phyloP scores from a whole-genome alignment of 1,139 yeast species.

The Taphrina flavorubra region DNA sequence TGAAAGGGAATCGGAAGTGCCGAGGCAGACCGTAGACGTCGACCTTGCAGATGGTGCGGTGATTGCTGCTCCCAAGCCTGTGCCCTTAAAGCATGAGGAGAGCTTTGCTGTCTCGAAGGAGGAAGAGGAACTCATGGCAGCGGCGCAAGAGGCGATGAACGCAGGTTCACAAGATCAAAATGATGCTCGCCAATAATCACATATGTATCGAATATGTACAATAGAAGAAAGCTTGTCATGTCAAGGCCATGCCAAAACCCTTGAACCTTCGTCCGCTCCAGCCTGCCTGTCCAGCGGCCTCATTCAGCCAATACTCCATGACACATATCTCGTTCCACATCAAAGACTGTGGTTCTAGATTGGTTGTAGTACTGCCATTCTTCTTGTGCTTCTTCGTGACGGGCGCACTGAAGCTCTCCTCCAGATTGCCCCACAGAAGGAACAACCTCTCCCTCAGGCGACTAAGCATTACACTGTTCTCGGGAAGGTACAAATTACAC shows the following conservation, averaged over 20 bases:
- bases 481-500: conserved; percentile 30
- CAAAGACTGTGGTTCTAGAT: conserved; percentile 7
- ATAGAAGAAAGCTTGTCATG: conserved; percentile 1
- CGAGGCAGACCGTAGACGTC: background rate
- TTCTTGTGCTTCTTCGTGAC: conserved; percentile 15
- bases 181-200: background rate
- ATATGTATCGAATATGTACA: conserved; percentile 7
- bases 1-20: background rate
- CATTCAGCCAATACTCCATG: conserved; percentile 29
- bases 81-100: conserved; percentile 13
- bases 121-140: conserved; percentile 32
- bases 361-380: background rate
- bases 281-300: conserved; percentile 34
- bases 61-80: background rate
- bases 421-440: conserved; percentile 40
- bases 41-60: background rate
- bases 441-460: conserved; percentile 34
- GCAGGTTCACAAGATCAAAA: background rate
- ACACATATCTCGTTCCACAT: conserved; percentile 33
- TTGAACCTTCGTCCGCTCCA: conserved; percentile 26
- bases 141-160: conserved; percentile 16
- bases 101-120: conserved; percentile 20
- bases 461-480: conserved; percentile 22
- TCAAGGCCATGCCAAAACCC: conserved; percentile 28
- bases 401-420: conserved; percentile 36